These are phyloP conservation scores for Stephania yunnanensis DNA, from an alignment of 164 flowering plant species.

Conservation along the genomic window DNA sequence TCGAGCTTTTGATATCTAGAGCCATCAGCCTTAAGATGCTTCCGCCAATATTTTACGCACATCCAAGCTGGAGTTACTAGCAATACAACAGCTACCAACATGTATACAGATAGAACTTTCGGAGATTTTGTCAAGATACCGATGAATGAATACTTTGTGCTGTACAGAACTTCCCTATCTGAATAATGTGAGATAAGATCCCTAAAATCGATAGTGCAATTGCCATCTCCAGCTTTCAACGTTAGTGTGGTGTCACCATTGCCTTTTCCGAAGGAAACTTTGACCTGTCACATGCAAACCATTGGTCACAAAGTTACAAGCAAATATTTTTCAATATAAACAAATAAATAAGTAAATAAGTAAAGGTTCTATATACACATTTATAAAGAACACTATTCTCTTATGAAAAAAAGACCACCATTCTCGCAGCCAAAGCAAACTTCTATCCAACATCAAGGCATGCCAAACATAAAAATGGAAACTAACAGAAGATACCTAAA, in stretches of 20 bases:
- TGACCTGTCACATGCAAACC: slow-evolving; percentile 38
- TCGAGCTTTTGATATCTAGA: slow-evolving; percentile 58
- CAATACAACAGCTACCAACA: slow-evolving; percentile 30
- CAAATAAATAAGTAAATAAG: too few relatives aligned
- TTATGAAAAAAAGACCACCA: not conserved
- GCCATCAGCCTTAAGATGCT: slow-evolving; percentile 14
- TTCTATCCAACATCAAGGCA: not conserved
- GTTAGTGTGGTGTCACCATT: slow-evolving; percentile 27
- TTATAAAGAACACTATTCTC: not conserved
- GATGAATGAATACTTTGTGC: slow-evolving; percentile 14
- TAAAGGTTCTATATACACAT: not conserved
- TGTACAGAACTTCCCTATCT: slow-evolving; percentile 14
- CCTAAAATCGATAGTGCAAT: slow-evolving; percentile 50
- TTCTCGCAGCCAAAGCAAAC: not conserved
- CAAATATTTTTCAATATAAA: too few relatives aligned
- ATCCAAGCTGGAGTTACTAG: slow-evolving; percentile 29
- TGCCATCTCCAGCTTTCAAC: slow-evolving; percentile 32
- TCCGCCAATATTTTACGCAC: slow-evolving; percentile 27
- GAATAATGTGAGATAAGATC: slow-evolving; percentile 26
- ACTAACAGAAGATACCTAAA: not conserved
- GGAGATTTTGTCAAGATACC: slow-evolving; percentile 17
- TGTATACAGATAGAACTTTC: slow-evolving; percentile 16
- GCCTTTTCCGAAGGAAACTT: slow-evolving; percentile 33
- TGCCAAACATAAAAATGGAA: not conserved
- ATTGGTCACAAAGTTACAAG: slow-evolving; percentile 3